A percentile compares a stretch with the other conserved stretches of the same genome.
Evolutionary conservation across 176 grass and related monocot genomes (phyloP).

Genomic region (Cenchrus fungigraminus): DNA sequence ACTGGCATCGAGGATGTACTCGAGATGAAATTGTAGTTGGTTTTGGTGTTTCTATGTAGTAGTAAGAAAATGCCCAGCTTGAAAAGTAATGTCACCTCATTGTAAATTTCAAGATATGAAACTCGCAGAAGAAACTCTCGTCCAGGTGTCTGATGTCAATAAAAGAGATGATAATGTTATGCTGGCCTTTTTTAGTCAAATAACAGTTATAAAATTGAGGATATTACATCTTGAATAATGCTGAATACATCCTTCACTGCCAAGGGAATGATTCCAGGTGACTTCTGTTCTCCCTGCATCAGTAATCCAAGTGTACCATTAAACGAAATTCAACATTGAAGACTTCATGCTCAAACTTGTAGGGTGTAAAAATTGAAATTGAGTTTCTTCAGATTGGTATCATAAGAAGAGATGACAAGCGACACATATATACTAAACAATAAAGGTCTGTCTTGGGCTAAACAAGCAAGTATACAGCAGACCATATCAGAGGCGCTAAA

Average conservation of each 20-base stretch:
- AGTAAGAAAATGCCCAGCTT: slow-evolving; percentile 34
- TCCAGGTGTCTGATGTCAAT: slow-evolving; percentile 79
- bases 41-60: slow-evolving; percentile 1
- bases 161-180: slow-evolving; percentile 51
- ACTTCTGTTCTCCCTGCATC: slow-evolving; percentile 93
- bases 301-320: slow-evolving; percentile 20
- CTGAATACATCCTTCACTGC: slow-evolving; percentile 99
- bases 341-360: background rate
- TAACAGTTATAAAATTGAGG: slow-evolving; percentile 23
- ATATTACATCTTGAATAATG: slow-evolving; percentile 97
- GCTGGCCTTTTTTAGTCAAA: background rate
- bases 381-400: slow-evolving; percentile 15
- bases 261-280: slow-evolving; percentile 95
- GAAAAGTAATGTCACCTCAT: slow-evolving; percentile 73
- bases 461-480: slow-evolving; percentile 32
- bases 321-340: slow-evolving; percentile 21
- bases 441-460: slow-evolving; percentile 14
- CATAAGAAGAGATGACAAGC: slow-evolving; percentile 1
- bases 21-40: background rate
- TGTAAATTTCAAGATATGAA: slow-evolving; percentile 99
- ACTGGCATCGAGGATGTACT: slow-evolving; percentile 9
- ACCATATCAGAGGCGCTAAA: background rate
- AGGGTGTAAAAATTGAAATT: background rate
- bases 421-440: slow-evolving; percentile 32
- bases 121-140: slow-evolving; percentile 98